Evolutionary conservation across 1,139 yeast genomes (phyloP), one percentile per base, ranked within the genome.

Genomic region (Lodderomyces theae): DNA sequence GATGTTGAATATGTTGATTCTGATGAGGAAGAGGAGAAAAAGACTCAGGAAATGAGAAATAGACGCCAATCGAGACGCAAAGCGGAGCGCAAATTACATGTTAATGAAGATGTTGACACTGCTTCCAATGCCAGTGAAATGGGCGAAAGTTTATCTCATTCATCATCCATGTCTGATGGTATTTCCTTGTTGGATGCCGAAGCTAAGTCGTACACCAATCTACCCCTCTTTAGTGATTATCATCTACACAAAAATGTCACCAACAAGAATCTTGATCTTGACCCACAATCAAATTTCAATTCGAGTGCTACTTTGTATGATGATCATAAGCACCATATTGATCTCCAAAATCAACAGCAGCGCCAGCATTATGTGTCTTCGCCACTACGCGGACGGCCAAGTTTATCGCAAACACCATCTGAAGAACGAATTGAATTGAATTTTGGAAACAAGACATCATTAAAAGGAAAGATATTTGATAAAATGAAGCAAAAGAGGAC

Each of bases 1-100:
- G 50, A 51, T n/a, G 58, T 54, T 12, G 49, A 50, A 6, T 62
- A 61, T 34, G 56, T 66, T 19, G 76, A 71, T 45, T 69, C 73
- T 43, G 86, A 78, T 42, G 77, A 70, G 41, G 72, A 72, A 43
- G 85, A 81, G 51, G 85, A 79, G 39, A 46, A 59, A 33, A 78
- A 77, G 53, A 80, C 85, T 2, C 74, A 68, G 49, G 75, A 72
- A 38, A 58, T 80, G 51, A 68, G 81, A 48, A 63, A 64, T 41
- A 67, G 82, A 57, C 60, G 78, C 52, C 44, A 55, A 19, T 56
- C 55, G 37, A 59, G 54, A 42, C 59, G 59, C 35, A 56, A 48
- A 39, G 59, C 51, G 18, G 58, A 56, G 43, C 37, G 42, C 45
- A 34, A 50, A 40, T 28, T 28, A 15, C 18, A 15, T 15, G 31